Percentiles rank a stretch among this genome's conserved stretches.
phyloP scores from a whole-genome alignment of 2,329 filamentous ascomycete species.

The Pseudogymnoascus sp. region DNA sequence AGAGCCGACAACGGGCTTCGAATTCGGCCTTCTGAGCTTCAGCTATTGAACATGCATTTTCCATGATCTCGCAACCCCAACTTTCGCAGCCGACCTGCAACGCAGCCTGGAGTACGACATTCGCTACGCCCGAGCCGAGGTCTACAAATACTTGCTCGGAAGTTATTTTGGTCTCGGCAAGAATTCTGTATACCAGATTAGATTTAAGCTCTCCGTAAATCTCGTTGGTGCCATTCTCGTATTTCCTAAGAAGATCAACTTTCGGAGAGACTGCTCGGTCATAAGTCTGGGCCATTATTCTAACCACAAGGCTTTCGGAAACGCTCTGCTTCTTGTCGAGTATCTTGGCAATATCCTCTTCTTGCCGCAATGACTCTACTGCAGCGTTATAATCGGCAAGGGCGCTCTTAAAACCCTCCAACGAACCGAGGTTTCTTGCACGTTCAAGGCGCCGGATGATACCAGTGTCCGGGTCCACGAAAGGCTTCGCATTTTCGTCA shows the following conservation, averaged over 20 bases:
- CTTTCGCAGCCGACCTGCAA: constrained; percentile 89
- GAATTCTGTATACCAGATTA: constrained; percentile 73
- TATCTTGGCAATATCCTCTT: constrained; percentile 64
- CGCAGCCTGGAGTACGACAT: constrained; percentile 88
- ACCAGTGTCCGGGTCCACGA: constrained; percentile 65
- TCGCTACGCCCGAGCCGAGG: constrained; percentile 90
- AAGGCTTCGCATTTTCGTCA: constrained; percentile 54
- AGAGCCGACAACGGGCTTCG: constrained; percentile 72
- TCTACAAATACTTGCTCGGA: constrained; percentile 87
- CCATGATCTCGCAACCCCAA: constrained; percentile 96
- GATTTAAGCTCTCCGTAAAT: constrained; percentile 90
- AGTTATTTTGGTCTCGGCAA: constrained; percentile 66
- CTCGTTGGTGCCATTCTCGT: constrained; percentile 84
- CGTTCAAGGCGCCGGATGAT: constrained; percentile 70
- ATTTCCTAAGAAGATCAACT: constrained; percentile 74
- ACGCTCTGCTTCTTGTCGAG: constrained; percentile 62
- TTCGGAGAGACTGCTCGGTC: constrained; percentile 85
- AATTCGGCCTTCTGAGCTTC: constrained; percentile 78
- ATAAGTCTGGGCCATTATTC: constrained; percentile 82
- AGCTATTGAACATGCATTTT: constrained; percentile 76
- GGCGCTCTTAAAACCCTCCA: constrained; percentile 62
- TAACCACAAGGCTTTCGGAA: constrained; percentile 63
- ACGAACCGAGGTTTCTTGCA: constrained; percentile 53
- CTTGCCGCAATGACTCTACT: constrained; percentile 55
- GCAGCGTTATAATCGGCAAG: constrained; percentile 70